phyloP scores from a whole-genome alignment of 805 yeast species.

The Ogataea methanolica region DNA sequence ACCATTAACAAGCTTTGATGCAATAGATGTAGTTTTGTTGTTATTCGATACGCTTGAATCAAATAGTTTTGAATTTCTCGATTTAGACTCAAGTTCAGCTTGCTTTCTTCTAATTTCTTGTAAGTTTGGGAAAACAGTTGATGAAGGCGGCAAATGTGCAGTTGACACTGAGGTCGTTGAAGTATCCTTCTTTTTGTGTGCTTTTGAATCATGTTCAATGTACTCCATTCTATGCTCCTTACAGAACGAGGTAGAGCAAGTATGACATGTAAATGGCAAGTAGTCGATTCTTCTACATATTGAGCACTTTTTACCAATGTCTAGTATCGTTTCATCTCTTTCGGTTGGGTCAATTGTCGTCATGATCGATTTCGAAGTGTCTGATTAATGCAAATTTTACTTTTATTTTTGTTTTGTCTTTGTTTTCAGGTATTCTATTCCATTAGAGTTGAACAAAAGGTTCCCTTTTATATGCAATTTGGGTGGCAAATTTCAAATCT shows the following conservation, averaged over 20 bases:
- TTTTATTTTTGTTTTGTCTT: neutral
- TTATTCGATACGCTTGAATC: slow-evolving; percentile 19
- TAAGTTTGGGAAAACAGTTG: slow-evolving; percentile 49
- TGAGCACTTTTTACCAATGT: slow-evolving; percentile 55
- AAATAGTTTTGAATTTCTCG: slow-evolving; percentile 11
- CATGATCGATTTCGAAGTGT: neutral
- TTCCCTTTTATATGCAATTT: too few relatives aligned
- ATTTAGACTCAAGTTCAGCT: slow-evolving; percentile 25
- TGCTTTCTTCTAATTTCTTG: slow-evolving; percentile 34
- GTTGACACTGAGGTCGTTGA: slow-evolving; percentile 3
- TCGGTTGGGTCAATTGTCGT: slow-evolving; percentile 10
- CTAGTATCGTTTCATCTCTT: slow-evolving; percentile 36
- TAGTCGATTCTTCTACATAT: slow-evolving; percentile 52
- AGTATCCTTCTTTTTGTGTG: slow-evolving; percentile 1
- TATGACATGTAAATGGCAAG: slow-evolving; percentile 49
- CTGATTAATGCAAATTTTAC: neutral
- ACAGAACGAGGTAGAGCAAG: slow-evolving; percentile 40
- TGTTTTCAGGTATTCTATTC: too few relatives aligned
- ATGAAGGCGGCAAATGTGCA: slow-evolving; percentile 34
- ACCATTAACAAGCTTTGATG: slow-evolving; percentile 4
- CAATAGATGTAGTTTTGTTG: slow-evolving; percentile 14
- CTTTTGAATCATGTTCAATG: slow-evolving; percentile 29
- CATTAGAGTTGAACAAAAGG: too few relatives aligned
- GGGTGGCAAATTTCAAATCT: too few relatives aligned
- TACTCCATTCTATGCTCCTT: slow-evolving; percentile 41